Evolutionary conservation across 257 asterid species (phyloP).

Genomic region (Lycium barbarum): DNA sequence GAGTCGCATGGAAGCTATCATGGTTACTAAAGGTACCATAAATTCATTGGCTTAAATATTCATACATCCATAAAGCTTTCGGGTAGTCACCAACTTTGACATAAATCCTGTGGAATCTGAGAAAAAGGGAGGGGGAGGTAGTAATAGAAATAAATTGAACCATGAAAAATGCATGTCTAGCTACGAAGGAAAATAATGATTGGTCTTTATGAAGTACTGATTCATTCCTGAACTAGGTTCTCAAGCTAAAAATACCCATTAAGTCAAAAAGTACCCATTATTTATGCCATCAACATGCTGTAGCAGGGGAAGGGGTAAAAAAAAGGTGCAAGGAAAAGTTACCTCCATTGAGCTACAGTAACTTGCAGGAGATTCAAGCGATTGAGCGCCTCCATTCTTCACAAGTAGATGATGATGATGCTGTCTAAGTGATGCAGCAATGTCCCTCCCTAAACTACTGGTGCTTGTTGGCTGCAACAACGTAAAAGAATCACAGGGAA

Average conservation of each 20-base stretch:
- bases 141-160: not conserved
- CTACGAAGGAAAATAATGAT: not conserved
- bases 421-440: slow-evolving; percentile 45
- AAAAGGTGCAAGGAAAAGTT: slow-evolving; percentile 11
- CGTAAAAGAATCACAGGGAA: not conserved
- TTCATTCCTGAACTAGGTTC: not conserved
- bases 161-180: not conserved
- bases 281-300: not conserved
- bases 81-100: not conserved
- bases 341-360: slow-evolving; percentile 82
- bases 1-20: not conserved
- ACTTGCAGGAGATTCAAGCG: slow-evolving; percentile 62
- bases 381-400: slow-evolving; percentile 47
- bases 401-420: slow-evolving; percentile 44
- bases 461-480: slow-evolving; percentile 49
- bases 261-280: not conserved
- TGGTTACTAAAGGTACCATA: not conserved
- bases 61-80: not conserved
- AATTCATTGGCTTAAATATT: slow-evolving; percentile 4
- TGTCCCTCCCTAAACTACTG: slow-evolving; percentile 42
- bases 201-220: not conserved
- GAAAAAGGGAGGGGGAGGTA: not conserved
- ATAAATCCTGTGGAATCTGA: not conserved
- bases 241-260: not conserved
- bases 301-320: not conserved